Percentiles rank a stretch among this genome's conserved stretches.
phyloP scores from a whole-genome alignment of 345 rosid genomes.

The Noccaea caerulescens region DNA sequence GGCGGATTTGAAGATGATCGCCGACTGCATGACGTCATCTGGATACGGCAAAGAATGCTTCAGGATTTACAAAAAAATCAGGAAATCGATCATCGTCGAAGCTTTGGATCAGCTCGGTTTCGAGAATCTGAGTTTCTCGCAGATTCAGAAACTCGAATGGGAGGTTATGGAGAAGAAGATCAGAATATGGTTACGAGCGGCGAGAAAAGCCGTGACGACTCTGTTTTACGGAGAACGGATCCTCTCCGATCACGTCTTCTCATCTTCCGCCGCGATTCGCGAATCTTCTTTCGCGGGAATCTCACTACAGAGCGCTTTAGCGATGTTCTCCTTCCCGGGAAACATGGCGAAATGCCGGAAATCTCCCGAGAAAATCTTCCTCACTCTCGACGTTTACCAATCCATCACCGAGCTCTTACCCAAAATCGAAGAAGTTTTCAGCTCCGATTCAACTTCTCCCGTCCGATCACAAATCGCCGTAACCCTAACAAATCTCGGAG shows the following conservation, averaged over 20 bases:
- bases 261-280: slow-evolving; percentile 46
- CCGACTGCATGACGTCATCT: slow-evolving; percentile 64
- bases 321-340: slow-evolving; percentile 64
- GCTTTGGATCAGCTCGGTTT: slow-evolving; percentile 54
- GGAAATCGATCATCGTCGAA: slow-evolving; percentile 65
- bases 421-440: slow-evolving; percentile 58
- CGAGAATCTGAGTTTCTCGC: slow-evolving; percentile 49
- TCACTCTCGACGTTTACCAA: slow-evolving; percentile 66
- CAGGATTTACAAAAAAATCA: slow-evolving; percentile 51
- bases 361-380: slow-evolving; percentile 75
- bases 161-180: slow-evolving; percentile 57
- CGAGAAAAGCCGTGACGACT: slow-evolving; percentile 49
- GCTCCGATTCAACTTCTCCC: slow-evolving; percentile 48
- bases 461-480: slow-evolving; percentile 48
- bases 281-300: slow-evolving; percentile 62
- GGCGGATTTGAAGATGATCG: slow-evolving; percentile 63
- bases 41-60: slow-evolving; percentile 75
- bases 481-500: slow-evolving; percentile 55
- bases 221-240: slow-evolving; percentile 63
- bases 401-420: slow-evolving; percentile 53
- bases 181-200: slow-evolving; percentile 51
- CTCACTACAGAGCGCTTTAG: slow-evolving; percentile 51
- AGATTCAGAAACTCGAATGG: slow-evolving; percentile 64
- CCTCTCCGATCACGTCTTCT: slow-evolving; percentile 66
- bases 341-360: slow-evolving; percentile 56